Conservation (phyloP, 2,329 filamentous ascomycete species). For the Gnomoniopsis smithogilvyi region DNA sequence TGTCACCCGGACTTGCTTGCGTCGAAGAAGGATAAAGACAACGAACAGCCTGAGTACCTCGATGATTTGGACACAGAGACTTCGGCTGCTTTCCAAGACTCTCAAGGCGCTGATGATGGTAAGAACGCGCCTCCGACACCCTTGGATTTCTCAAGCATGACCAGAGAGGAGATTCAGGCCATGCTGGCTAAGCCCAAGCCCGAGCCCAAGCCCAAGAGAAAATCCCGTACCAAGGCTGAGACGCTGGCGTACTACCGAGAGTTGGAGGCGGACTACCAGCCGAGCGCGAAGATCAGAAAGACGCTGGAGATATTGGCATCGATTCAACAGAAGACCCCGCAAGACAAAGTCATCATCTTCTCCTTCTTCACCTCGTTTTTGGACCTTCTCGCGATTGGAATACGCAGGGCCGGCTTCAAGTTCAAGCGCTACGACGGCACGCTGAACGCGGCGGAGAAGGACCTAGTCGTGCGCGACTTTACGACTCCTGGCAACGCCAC, state of each 20-base stretch:
- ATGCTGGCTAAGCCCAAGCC: too few species aligned
- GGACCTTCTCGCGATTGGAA: slow-evolving; percentile 30
- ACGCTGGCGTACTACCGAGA: neutral
- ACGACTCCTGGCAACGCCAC: slow-evolving; percentile 55
- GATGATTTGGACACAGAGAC: neutral
- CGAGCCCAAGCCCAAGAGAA: neutral
- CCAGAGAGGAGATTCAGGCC: too few species aligned
- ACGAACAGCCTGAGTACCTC: too few species aligned
- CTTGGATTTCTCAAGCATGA: too few species aligned
- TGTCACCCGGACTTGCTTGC: slow-evolving; percentile 66
- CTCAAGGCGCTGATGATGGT: neutral
- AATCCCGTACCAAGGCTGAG: neutral
- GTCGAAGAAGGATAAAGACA: neutral
- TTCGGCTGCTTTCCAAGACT: neutral
- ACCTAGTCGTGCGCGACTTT: slow-evolving; percentile 63
- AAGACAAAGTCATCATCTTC: slow-evolving; percentile 29
- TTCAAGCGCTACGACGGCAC: slow-evolving; percentile 30
- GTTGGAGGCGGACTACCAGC: neutral
- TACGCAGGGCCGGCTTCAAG: slow-evolving; percentile 24
- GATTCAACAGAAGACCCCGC: slow-evolving; percentile 23
- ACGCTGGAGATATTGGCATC: slow-evolving; percentile 27
- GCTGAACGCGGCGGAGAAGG: slow-evolving; percentile 39
- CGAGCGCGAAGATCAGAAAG: slow-evolving; percentile 29
- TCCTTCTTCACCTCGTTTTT: slow-evolving; percentile 32
- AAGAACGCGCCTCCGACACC: neutral